These are phyloP conservation scores for Thalassiosira livingstoniorum DNA, from an alignment of 352 stramenopile species.

Conservation along the genomic window DNA sequence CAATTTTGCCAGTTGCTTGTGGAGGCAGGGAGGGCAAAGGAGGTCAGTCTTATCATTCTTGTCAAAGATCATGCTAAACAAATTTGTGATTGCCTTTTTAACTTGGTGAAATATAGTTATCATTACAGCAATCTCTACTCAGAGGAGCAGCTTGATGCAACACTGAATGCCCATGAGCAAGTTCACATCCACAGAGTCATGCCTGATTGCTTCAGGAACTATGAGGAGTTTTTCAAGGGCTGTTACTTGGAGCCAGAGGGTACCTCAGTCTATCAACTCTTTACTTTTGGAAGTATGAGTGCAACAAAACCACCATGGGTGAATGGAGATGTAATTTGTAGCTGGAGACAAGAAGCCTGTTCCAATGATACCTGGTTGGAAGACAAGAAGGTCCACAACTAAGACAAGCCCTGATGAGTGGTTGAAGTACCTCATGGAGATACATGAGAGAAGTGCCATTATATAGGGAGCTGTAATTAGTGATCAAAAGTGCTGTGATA, in stretches of 20 bases:
- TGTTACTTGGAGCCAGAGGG: neutral
- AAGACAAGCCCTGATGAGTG: too few relatives aligned
- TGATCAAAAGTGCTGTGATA: too few relatives aligned
- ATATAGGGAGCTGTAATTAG: too few relatives aligned
- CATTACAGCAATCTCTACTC: neutral
- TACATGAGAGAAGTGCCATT: too few relatives aligned
- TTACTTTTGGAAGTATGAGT: too few relatives aligned
- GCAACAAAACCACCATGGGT: too few relatives aligned
- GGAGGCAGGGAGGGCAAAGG: neutral
- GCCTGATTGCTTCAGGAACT: neutral
- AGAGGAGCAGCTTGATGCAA: neutral
- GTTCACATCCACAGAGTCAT: neutral
- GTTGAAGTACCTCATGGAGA: too few relatives aligned
- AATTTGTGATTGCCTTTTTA: conserved; percentile 14
- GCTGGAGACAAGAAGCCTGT: too few relatives aligned
- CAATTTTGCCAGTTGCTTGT: conserved; percentile 13
- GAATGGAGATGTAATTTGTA: too few relatives aligned
- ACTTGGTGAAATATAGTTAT: conserved; percentile 11
- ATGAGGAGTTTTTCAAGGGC: neutral
- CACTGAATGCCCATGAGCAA: neutral
- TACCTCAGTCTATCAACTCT: too few relatives aligned
- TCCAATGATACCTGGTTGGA: too few relatives aligned
- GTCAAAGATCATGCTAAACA: conserved; percentile 30
- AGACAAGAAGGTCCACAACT: too few relatives aligned
- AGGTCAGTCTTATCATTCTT: conserved; percentile 29